Evolutionary conservation across 2,329 filamentous ascomycete genomes (phyloP).

Genomic region (Coniochaeta ligniaria): DNA sequence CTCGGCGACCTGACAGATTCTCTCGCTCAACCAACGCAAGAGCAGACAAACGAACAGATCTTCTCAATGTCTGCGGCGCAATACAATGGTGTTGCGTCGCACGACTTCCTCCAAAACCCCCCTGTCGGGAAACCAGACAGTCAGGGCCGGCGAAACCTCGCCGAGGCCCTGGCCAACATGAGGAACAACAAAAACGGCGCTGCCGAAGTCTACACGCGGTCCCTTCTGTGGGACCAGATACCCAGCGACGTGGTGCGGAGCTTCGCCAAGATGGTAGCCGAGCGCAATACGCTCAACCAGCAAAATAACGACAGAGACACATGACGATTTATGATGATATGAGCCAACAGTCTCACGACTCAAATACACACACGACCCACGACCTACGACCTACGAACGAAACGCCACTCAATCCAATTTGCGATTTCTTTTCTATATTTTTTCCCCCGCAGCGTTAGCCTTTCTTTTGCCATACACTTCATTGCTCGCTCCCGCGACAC

Average conservation of each 20-base stretch:
- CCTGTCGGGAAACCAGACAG: conserved; percentile 45
- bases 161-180: conserved; percentile 75
- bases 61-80: conserved; percentile 82
- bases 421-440: conserved; percentile 4
- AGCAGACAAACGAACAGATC: conserved; percentile 81
- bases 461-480: conserved; percentile 21
- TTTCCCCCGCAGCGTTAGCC: conserved; percentile 6
- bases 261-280: conserved; percentile 85
- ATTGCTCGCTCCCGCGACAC: conserved; percentile 18
- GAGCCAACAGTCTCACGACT: conserved; percentile 8
- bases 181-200: conserved; percentile 66
- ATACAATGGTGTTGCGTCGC: conserved; percentile 77
- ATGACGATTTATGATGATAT: conserved; percentile 16
- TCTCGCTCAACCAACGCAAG: conserved; percentile 68
- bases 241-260: conserved; percentile 85
- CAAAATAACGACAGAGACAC: conserved; percentile 35
- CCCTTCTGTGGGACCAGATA: conserved; percentile 89
- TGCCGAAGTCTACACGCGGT: conserved; percentile 87
- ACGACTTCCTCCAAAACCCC: conserved; percentile 52
- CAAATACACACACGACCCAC: conserved; percentile 1
- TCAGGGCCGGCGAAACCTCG: conserved; percentile 65
- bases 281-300: conserved; percentile 46
- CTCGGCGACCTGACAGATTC: conserved; percentile 61
- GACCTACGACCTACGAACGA: not conserved
- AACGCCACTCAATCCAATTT: conserved; percentile 3